Conservation (phyloP, 495 filamentous ascomycete species). For the Hamigera avellanea region DNA sequence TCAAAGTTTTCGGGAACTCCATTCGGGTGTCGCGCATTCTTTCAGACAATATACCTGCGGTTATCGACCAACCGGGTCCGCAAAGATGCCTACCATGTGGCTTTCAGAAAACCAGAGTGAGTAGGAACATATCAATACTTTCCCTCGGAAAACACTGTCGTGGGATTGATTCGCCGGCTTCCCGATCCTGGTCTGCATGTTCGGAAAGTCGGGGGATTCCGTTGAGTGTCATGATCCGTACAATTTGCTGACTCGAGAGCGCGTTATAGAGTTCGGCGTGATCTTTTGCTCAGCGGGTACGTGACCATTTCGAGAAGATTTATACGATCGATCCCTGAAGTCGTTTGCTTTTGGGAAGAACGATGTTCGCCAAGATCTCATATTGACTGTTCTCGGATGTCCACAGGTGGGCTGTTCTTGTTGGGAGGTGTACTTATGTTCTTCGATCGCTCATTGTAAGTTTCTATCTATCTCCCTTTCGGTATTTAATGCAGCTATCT, state of each 20-base stretch:
- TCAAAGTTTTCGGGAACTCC: no score
- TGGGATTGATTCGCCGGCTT: background rate
- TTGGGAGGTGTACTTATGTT: constrained; percentile 89
- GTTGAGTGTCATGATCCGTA: background rate
- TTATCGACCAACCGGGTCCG: no score
- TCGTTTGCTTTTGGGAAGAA: background rate
- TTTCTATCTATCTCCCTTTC: background rate
- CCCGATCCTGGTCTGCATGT: background rate
- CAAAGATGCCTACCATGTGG: constrained; percentile 77
- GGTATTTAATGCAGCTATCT: background rate
- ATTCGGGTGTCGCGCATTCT: no score
- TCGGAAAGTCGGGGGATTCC: background rate
- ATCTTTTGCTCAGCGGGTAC: constrained; percentile 92
- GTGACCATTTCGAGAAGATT: constrained; percentile 27
- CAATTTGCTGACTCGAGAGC: constrained; percentile 6
- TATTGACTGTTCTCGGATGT: constrained; percentile 7
- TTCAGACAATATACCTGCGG: no score
- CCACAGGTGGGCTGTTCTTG: constrained; percentile 78
- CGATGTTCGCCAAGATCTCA: background rate
- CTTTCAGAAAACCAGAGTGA: constrained; percentile 90
- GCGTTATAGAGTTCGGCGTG: constrained; percentile 70
- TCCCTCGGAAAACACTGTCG: no score
- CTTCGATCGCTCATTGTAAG: constrained; percentile 89
- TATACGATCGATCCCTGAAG: no score
- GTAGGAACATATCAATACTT: no score